Evolutionary conservation across 2,329 filamentous ascomycete species (phyloP).

Genomic region (Botrytis aclada): DNA sequence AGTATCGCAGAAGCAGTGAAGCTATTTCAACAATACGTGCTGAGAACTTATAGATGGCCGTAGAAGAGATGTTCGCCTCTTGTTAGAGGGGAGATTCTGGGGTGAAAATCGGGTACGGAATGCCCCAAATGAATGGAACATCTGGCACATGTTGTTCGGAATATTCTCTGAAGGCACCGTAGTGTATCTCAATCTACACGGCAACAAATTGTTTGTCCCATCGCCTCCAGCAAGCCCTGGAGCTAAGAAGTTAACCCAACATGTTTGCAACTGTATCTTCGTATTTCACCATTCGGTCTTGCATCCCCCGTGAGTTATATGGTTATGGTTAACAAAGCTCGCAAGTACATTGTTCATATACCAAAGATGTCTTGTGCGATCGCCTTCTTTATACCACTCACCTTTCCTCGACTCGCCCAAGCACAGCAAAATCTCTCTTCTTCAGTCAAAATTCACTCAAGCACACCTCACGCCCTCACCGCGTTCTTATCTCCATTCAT

Average conservation of each 20-base stretch:
- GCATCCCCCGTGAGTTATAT: accelerated
- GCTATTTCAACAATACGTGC: background rate
- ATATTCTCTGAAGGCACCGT: background rate
- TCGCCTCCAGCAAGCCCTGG: background rate
- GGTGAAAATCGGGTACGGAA: background rate
- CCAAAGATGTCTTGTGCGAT: too few species aligned
- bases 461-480: background rate
- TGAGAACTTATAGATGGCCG: background rate
- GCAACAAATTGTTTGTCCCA: background rate
- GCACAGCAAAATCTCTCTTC: background rate
- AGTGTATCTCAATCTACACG: too few species aligned
- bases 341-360: background rate
- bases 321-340: accelerated
- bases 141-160: too few species aligned
- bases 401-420: background rate
- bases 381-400: background rate
- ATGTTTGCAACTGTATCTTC: background rate
- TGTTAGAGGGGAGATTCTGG: background rate
- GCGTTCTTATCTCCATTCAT: background rate
- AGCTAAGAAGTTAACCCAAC: background rate
- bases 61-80: background rate
- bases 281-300: background rate
- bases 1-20: too few species aligned
- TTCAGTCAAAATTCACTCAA: background rate
- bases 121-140: background rate